phyloP scores from a whole-genome alignment of 2,329 filamentous ascomycete species.

The Penicillium sp. region DNA sequence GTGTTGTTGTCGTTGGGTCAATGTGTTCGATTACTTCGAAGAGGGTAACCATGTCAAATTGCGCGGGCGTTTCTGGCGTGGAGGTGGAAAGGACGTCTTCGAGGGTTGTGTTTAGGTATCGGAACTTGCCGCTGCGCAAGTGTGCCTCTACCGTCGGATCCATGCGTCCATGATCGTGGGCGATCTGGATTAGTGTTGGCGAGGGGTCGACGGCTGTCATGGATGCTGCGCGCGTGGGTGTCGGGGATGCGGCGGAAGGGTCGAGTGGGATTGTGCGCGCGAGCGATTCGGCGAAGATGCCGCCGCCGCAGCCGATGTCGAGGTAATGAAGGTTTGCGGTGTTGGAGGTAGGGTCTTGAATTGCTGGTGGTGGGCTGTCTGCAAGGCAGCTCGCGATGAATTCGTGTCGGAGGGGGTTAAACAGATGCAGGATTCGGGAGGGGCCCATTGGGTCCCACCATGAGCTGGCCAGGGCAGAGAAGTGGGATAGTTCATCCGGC shows the following conservation, averaged over 20 bases:
- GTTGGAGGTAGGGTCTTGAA: slow-evolving; percentile 15
- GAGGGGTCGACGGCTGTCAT: slow-evolving; percentile 50
- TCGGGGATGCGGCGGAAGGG: slow-evolving; percentile 14
- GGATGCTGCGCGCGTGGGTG: slow-evolving; percentile 39
- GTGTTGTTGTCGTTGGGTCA: slow-evolving; percentile 69
- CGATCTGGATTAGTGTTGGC: slow-evolving; percentile 55
- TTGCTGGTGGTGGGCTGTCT: slow-evolving; percentile 47
- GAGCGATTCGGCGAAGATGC: slow-evolving; percentile 81
- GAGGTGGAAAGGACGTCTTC: slow-evolving; percentile 52
- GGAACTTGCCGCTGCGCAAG: slow-evolving; percentile 56
- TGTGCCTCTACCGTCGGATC: slow-evolving; percentile 64
- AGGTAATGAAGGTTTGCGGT: slow-evolving; percentile 60
- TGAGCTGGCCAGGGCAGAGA: slow-evolving; percentile 84
- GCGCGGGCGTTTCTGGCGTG: slow-evolving; percentile 7
- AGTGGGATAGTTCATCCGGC: slow-evolving; percentile 85
- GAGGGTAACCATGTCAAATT: slow-evolving; percentile 77
- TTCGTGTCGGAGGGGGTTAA: slow-evolving; percentile 95
- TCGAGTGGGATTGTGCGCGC: slow-evolving; percentile 41
- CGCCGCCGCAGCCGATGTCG: slow-evolving; percentile 92
- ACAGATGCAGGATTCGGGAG: slow-evolving; percentile 87
- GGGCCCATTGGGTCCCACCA: slow-evolving; percentile 98
- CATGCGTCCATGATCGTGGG: slow-evolving; percentile 68
- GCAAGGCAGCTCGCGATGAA: slow-evolving; percentile 76
- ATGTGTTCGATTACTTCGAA: slow-evolving; percentile 98
- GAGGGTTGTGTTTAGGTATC: slow-evolving; percentile 73